A percentile compares a stretch with the other conserved stretches of the same genome.
Conservation (phyloP, 2,329 filamentous ascomycete species). For the Purpureocillium takamizusanense region DNA sequence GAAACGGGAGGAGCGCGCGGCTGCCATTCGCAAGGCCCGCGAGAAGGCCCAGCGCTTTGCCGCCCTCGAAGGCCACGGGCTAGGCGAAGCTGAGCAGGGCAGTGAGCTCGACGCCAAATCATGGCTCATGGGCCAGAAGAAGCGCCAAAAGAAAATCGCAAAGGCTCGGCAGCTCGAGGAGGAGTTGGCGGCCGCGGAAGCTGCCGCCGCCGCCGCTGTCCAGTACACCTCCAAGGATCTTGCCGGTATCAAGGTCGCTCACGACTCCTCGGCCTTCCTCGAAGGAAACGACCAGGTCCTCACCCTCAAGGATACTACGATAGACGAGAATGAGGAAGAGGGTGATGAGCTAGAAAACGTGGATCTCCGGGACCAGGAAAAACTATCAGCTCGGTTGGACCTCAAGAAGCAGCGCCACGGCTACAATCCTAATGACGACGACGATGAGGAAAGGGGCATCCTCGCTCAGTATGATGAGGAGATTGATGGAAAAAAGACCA, state of each 20-base stretch:
- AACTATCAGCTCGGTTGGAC: conserved; percentile 65
- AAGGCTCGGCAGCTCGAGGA: conserved; percentile 63
- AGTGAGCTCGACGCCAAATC: conserved; percentile 67
- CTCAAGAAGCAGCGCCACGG: conserved; percentile 83
- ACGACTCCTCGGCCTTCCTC: conserved; percentile 74
- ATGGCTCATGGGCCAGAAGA: conserved; percentile 87
- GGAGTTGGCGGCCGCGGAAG: conserved; percentile 70
- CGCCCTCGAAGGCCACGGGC: conserved; percentile 70
- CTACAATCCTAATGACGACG: conserved; percentile 77
- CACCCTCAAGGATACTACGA: conserved; percentile 86
- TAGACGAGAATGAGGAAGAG: conserved; percentile 74
- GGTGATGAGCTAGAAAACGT: conserved; percentile 85
- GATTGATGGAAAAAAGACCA: conserved; percentile 81
- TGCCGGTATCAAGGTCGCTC: conserved; percentile 83
- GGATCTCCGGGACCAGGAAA: conserved; percentile 62
- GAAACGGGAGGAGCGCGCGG: conserved; percentile 70
- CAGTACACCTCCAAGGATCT: conserved; percentile 81
- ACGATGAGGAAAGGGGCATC: conserved; percentile 56
- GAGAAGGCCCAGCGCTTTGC: conserved; percentile 71
- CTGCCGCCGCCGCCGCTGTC: conserved; percentile 48
- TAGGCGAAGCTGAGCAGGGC: conserved; percentile 66
- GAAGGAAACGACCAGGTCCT: conserved; percentile 81
- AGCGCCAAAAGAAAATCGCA: conserved; percentile 84
- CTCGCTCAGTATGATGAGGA: conserved; percentile 93
- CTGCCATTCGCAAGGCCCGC: conserved; percentile 76